A percentile compares a stretch with the other conserved stretches of the same genome.
These are phyloP conservation scores for Centaurea solstitialis DNA, from an alignment of 129 eudicot species.

Conservation along the genomic window DNA sequence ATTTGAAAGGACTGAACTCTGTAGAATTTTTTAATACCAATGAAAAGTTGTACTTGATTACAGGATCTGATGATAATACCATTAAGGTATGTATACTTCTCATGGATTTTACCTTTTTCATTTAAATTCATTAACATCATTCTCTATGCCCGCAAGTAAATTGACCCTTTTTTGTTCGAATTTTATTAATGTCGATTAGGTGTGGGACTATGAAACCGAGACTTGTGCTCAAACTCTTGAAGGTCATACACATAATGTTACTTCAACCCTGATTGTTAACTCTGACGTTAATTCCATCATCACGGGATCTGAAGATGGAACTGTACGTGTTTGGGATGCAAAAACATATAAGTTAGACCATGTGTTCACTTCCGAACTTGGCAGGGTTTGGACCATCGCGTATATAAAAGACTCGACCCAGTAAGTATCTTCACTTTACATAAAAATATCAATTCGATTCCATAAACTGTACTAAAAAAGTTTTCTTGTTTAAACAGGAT, in stretches of 20 bases:
- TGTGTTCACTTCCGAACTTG: constrained; percentile 48
- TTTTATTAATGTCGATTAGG: constrained; percentile 25
- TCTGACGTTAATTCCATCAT: constrained; percentile 44
- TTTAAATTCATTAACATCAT: neutral
- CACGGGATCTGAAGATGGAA: constrained; percentile 72
- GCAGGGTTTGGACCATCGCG: constrained; percentile 62
- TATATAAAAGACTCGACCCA: constrained; percentile 44
- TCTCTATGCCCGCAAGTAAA: neutral
- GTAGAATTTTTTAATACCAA: constrained; percentile 68
- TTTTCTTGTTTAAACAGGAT: constrained; percentile 36
- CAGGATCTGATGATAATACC: constrained; percentile 89
- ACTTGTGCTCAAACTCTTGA: constrained; percentile 63
- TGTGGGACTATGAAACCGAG: constrained; percentile 62
- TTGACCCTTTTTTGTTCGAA: neutral
- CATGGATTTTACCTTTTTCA: neutral
- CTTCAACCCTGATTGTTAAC: constrained; percentile 44
- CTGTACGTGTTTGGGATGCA: constrained; percentile 59
- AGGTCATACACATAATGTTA: constrained; percentile 68
- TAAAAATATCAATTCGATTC: neutral
- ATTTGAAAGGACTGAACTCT: constrained; percentile 64
- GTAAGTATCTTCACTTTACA: constrained; percentile 31
- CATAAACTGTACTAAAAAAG: neutral
- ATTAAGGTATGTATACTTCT: constrained; percentile 54
- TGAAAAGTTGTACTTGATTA: constrained; percentile 61
- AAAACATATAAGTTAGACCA: constrained; percentile 42